Conservation (phyloP, 2,329 filamentous ascomycete species). For the Phialophora expanda region DNA sequence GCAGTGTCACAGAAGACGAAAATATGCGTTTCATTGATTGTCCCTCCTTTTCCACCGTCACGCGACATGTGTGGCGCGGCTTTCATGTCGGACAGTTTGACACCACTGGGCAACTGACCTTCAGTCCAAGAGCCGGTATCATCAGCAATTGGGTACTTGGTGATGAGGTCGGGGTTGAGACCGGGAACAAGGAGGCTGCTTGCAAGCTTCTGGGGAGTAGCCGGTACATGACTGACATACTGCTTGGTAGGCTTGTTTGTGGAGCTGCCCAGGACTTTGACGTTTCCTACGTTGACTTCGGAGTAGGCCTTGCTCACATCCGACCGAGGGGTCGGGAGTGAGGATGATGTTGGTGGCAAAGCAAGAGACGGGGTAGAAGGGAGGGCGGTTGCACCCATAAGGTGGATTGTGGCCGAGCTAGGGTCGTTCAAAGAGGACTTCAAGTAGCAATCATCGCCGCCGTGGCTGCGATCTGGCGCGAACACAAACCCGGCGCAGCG, state of each 20-base stretch:
- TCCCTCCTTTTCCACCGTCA: conserved; percentile 44
- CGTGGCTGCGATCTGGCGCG: conserved; percentile 37
- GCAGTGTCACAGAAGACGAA: conserved; percentile 45
- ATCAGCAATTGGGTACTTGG: conserved; percentile 39
- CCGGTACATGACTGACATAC: conserved; percentile 40
- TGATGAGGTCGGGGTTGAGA: conserved; percentile 42
- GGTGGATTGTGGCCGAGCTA: conserved; percentile 32
- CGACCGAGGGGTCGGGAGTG: conserved; percentile 11
- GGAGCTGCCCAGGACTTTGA: conserved; percentile 39
- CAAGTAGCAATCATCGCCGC: conserved; percentile 42
- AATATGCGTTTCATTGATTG: conserved; percentile 43
- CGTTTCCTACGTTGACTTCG: conserved; percentile 33
- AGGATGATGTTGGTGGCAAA: conserved; percentile 3
- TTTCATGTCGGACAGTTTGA: conserved; percentile 29
- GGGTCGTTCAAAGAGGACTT: conserved; percentile 40
- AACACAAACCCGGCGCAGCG: conserved; percentile 40
- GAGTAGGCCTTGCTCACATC: background rate
- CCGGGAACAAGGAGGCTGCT: conserved; percentile 37
- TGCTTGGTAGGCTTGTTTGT: conserved; percentile 39
- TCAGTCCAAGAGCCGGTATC: conserved; percentile 40
- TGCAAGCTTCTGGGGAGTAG: conserved; percentile 34
- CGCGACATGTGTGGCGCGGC: conserved; percentile 41
- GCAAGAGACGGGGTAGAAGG: conserved; percentile 7
- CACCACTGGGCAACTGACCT: conserved; percentile 28
- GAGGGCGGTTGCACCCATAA: conserved; percentile 38